Percentiles rank a stretch among this genome's conserved stretches.
Evolutionary conservation across 768 basidiomycete species (phyloP).

Genomic region (Russula earlei): DNA sequence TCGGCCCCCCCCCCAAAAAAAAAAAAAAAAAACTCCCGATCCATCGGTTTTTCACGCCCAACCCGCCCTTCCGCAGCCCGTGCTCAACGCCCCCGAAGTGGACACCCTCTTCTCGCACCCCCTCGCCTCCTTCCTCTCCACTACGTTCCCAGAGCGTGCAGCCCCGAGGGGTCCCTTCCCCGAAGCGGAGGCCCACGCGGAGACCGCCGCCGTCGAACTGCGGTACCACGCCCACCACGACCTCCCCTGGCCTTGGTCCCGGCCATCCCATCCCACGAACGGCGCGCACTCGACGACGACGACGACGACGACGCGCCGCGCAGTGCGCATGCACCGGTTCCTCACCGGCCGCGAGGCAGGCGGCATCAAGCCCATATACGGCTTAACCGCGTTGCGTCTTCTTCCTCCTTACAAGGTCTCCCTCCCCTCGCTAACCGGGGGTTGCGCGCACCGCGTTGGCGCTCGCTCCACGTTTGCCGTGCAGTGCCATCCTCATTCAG

Average conservation of each 20-base stretch:
- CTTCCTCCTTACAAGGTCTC: background rate
- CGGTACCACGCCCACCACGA: constrained; percentile 62
- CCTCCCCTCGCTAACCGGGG: background rate
- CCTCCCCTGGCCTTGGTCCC: constrained; percentile 34
- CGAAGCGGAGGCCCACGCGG: constrained; percentile 41
- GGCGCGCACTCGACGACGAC: background rate
- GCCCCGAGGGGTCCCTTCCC: constrained; percentile 21
- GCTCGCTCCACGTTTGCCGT: background rate
- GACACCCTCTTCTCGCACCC: constrained; percentile 80
- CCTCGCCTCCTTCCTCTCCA: constrained; percentile 53
- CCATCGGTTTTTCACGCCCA: no score
- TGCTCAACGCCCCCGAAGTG: constrained; percentile 73
- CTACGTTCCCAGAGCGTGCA: constrained; percentile 37
- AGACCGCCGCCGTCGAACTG: constrained; percentile 31
- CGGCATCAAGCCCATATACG: constrained; percentile 83
- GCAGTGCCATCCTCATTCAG: constrained; percentile 43
- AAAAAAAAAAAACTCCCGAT: no score
- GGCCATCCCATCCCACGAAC: background rate
- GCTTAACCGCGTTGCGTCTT: constrained; percentile 71
- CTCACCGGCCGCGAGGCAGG: constrained; percentile 78
- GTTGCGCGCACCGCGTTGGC: no score
- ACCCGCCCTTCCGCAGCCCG: constrained; percentile 42
- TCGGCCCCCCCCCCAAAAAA: no score
- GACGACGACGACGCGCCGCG: no score
- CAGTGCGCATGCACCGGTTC: constrained; percentile 60